Base-by-base conservation (phyloP, 2,329 filamentous ascomycete species). In the Ascochyta koolunga region DNA sequence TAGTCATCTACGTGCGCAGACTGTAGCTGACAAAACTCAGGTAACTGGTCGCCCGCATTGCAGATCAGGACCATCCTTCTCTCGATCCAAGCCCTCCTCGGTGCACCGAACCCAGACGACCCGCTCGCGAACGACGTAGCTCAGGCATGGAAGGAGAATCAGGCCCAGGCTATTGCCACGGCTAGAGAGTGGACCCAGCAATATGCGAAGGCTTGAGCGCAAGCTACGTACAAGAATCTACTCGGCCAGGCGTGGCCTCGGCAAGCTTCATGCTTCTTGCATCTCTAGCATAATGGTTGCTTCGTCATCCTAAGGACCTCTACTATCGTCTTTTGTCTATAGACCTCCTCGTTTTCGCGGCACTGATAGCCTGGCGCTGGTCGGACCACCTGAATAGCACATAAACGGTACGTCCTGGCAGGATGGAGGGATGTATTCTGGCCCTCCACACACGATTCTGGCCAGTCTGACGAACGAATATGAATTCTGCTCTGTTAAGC, bases 31-130 rank as follows among this genome's bases (percentile, higher is more conserved):
- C 40, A 40, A 37, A 37, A 27, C 37, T 49, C 27, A 97, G 93
- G 93, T 76, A 99, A 99, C 83, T 99, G 95, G 95, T 98, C 93
- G 19, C 95, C 95, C 5, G 95, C 96, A 13, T 85, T 99, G 27
- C 95, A 99, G 78, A 99, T 99, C 73, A 89, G 95, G 61, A 99
- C 95, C 6, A 99, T 99, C 64, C 86, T 99, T n/a, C 87, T 99
- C 49, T 98, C 93, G 9, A 99, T 99, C 74, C 96, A 99, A 77
- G 95, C 95, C 44, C 84, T 99, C 21, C 87, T 99, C 13, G 95
- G 95, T 38, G 93, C 95, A 5, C 95, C 95, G 13, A 99, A 99
- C 77, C 95, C 96, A 25, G 95, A 99, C 70, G 95, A 99, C 72
- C 96, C 95, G n/a, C 86, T 99, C 36, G 96, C 95, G 43, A 96